Percentiles rank a stretch among this genome's conserved stretches.
Evolutionary conservation across 495 filamentous ascomycete genomes (phyloP).

Genomic region (Aspergillus avenaceus): DNA sequence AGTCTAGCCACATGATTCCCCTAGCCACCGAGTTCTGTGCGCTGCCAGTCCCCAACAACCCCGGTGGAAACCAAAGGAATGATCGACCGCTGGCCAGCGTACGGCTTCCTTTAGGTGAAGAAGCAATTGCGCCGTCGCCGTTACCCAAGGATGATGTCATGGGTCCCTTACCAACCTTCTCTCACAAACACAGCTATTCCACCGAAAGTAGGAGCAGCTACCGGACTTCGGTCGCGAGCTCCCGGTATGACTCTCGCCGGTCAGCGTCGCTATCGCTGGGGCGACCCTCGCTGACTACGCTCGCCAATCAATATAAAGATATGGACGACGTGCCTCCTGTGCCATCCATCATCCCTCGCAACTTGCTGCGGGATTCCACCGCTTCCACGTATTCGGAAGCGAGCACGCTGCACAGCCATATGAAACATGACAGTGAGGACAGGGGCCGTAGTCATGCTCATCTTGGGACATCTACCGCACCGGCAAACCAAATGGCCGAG

Average conservation of each 20-base stretch:
- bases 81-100: conserved; percentile 5
- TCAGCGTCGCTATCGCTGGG: conserved; percentile 31
- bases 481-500: conserved; percentile 2
- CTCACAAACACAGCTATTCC: conserved; percentile 30
- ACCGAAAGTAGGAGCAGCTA: conserved; percentile 44
- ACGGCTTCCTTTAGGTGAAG: conserved; percentile 11
- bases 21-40: conserved; percentile 6
- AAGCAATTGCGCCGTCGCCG: conserved; percentile 24
- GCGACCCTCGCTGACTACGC: conserved; percentile 38
- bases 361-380: conserved; percentile 21
- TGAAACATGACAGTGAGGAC: conserved; percentile 17
- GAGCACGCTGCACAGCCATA: conserved; percentile 19
- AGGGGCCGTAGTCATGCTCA: conserved; percentile 30
- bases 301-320: conserved; percentile 28
- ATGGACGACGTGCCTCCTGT: conserved; percentile 38
- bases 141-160: conserved; percentile 18
- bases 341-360: conserved; percentile 26
- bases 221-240: conserved; percentile 40
- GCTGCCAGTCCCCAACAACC: conserved; percentile 18
- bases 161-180: background rate
- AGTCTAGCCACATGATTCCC: conserved; percentile 14
- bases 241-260: conserved; percentile 29
- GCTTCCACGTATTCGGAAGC: conserved; percentile 15
- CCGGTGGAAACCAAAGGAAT: background rate
- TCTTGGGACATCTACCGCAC: conserved; percentile 13